A percentile compares a stretch with the other conserved stretches of the same genome.
Conservation (phyloP, 306 rosid species). For the Pterocarpus santalinus region DNA sequence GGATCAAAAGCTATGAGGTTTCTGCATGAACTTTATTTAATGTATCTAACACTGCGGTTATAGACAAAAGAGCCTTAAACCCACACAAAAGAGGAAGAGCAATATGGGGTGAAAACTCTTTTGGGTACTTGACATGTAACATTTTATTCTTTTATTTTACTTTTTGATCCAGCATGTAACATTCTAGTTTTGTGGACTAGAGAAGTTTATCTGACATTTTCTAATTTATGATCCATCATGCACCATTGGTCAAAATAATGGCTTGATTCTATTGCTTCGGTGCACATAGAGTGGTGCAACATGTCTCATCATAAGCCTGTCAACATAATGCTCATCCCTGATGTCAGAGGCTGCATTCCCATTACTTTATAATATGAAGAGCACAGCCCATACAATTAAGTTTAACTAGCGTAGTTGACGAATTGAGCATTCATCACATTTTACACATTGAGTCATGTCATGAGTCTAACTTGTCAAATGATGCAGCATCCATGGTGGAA, state of each 20-base stretch:
- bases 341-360: slow-evolving; percentile 21
- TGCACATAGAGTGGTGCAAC: neutral
- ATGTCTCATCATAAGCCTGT: neutral
- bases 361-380: slow-evolving; percentile 29
- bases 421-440: slow-evolving; percentile 24
- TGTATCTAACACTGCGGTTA: too few relatives aligned
- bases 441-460: neutral
- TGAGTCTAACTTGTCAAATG: slow-evolving; percentile 47
- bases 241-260: neutral
- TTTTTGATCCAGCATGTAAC: too few relatives aligned
- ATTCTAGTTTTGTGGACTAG: too few relatives aligned
- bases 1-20: too few relatives aligned
- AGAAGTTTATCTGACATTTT: too few relatives aligned
- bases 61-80: too few relatives aligned
- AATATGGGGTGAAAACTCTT: too few relatives aligned
- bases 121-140: too few relatives aligned
- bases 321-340: neutral
- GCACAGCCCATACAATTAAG: neutral
- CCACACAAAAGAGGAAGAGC: too few relatives aligned
- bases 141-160: too few relatives aligned
- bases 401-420: slow-evolving; percentile 17
- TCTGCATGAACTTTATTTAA: too few relatives aligned
- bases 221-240: too few relatives aligned
- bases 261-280: neutral
- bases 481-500: slow-evolving; percentile 85